These are phyloP conservation scores for Lentinula boryana DNA, from an alignment of 768 basidiomycete species.

Conservation along the genomic window DNA sequence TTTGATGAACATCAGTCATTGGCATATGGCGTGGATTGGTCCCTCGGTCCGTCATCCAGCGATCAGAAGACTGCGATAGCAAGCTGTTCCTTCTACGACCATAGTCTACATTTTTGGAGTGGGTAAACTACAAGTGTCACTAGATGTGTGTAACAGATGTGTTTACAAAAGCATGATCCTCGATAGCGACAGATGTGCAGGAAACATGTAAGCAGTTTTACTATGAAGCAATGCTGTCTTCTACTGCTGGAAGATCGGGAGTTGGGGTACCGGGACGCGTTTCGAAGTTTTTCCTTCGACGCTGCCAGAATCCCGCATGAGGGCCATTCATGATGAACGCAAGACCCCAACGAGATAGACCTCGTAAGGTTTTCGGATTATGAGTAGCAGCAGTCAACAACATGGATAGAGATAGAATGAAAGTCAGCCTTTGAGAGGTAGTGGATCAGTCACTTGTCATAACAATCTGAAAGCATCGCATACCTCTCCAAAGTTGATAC, in stretches of 20 bases:
- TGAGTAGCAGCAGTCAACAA: constrained; percentile 61
- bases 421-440: constrained; percentile 25
- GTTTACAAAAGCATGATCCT: background rate
- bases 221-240: background rate
- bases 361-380: constrained; percentile 59
- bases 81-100: constrained; percentile 96
- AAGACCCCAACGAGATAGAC: constrained; percentile 68
- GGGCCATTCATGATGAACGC: constrained; percentile 61
- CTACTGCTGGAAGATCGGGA: background rate
- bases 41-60: constrained; percentile 27
- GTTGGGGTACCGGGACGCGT: background rate
- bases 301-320: constrained; percentile 49
- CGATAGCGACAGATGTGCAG: background rate
- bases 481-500: constrained; percentile 50
- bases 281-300: constrained; percentile 19
- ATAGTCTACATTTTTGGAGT: constrained; percentile 73
- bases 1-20: constrained; percentile 78
- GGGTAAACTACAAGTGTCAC: constrained; percentile 32
- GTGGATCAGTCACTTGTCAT: background rate
- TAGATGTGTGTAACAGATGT: background rate
- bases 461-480: constrained; percentile 13
- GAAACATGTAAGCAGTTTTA: background rate
- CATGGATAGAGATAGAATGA: constrained; percentile 58
- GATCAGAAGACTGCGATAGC: constrained; percentile 53
- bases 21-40: constrained; percentile 95